Evolutionary conservation across 108 stramenopile genomes (phyloP), one percentile per base, ranked within the genome.

Genomic region (Conticribra guillardii): DNA sequence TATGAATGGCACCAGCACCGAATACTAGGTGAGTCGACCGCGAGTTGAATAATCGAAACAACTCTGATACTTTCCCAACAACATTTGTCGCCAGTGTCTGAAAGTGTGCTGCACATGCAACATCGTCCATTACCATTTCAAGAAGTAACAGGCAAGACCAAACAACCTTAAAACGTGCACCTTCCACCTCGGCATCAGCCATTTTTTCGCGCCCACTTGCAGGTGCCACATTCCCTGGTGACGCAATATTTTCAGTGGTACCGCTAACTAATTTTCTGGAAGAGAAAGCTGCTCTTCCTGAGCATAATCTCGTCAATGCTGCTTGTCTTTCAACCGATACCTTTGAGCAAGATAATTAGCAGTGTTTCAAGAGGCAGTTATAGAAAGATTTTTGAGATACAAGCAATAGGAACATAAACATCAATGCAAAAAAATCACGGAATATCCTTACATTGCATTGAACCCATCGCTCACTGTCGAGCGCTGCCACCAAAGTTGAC

Each of bases 401-500:
- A 51, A 32, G 24, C 15, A 16, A 47, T 30, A 29, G 53, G 2
- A 23, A 54, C 26, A 17, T 14, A 9, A 0, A 29, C 69, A 50
- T 7, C n/a, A 26, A 28, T 26, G 7, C 1, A 34, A 23, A 60
- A 32, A 17, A 29, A 28, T n/a, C 17, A 51, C 28, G 17, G 22
- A 55, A 41, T 9, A 1, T 48, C 67, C 85, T 73, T 56, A 92
- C 97, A 74, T 93, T 94, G 64, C 91, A 96, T 66, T 96, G 91
- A 17, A 82, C 75, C 97, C 97, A 98, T 54, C 88, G 85, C 80
- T 98, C 97, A 22, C 92, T 87, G 76, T 98, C 97, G n/a, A 98
- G 76, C 2, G 94, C 89, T 18, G 91, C 87, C 9, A 87, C 92
- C 54, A 95, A 64, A 7, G 81, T 71, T 55, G 90, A 84, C 92